These are phyloP conservation scores for Xylariaceae sp. DNA, from an alignment of 2,329 filamentous ascomycete genomes.

Conservation along the genomic window DNA sequence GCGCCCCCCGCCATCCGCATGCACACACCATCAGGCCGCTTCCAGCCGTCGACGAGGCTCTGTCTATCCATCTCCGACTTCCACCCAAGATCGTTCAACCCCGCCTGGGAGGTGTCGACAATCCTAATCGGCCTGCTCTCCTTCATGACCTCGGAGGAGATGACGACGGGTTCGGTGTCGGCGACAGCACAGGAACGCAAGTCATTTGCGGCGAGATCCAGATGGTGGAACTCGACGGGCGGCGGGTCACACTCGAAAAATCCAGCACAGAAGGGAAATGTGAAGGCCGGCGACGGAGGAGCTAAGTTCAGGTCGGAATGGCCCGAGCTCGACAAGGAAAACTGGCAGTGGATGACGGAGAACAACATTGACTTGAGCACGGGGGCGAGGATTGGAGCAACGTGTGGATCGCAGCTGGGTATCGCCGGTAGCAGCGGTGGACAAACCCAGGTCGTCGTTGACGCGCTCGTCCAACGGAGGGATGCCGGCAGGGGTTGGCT, in stretches of 20 bases:
- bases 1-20: constrained; percentile 97
- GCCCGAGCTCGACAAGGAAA: constrained; percentile 86
- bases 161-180: constrained; percentile 90
- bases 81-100: constrained; percentile 97
- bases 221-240: constrained; percentile 97
- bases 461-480: constrained; percentile 73
- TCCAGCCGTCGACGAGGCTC: constrained; percentile 87
- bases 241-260: constrained; percentile 71
- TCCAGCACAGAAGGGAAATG: constrained; percentile 68
- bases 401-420: constrained; percentile 58
- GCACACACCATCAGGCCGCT: constrained; percentile 96
- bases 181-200: constrained; percentile 77
- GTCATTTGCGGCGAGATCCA: constrained; percentile 73
- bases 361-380: constrained; percentile 77
- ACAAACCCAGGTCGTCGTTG: constrained; percentile 73
- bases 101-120: constrained; percentile 96
- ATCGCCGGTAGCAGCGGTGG: constrained; percentile 64
- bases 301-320: constrained; percentile 88
- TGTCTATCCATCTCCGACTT: constrained; percentile 98
- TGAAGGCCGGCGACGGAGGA: constrained; percentile 90
- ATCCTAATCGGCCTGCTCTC: constrained; percentile 92
- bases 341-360: constrained; percentile 89
- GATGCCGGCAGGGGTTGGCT: constrained; percentile 85
- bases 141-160: constrained; percentile 99
- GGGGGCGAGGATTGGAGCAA: constrained; percentile 63